Evolutionary conservation across 805 yeast genomes (phyloP).

Genomic region (Tetrapisispora fleetii): DNA sequence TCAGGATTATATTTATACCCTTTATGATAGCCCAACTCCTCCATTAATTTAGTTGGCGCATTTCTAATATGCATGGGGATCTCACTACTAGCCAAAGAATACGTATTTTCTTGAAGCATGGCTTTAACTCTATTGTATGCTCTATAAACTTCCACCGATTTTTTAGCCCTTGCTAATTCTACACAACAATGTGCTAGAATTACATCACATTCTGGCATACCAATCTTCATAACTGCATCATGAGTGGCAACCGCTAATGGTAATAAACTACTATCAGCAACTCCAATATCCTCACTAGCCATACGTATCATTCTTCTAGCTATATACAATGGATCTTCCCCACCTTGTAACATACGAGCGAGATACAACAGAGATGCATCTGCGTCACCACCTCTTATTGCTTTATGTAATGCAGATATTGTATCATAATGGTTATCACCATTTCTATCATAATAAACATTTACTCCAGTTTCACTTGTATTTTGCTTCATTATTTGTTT

Average conservation of each 20-base stretch:
- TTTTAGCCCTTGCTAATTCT: constrained; percentile 76
- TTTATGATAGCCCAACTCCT: constrained; percentile 74
- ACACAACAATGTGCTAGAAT: constrained; percentile 87
- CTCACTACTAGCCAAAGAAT: constrained; percentile 38
- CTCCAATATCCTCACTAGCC: constrained; percentile 91
- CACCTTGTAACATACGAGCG: constrained; percentile 82
- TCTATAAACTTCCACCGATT: constrained; percentile 77
- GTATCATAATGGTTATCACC: constrained; percentile 95
- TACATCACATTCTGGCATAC: constrained; percentile 89
- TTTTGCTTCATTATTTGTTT: constrained; percentile 36
- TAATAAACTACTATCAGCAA: constrained; percentile 69
- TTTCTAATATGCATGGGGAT: constrained; percentile 76
- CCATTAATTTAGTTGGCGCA: constrained; percentile 90
- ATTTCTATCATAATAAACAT: constrained; percentile 55
- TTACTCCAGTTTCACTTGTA: constrained; percentile 29
- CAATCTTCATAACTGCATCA: constrained; percentile 80
- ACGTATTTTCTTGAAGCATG: constrained; percentile 44
- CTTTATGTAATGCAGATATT: constrained; percentile 90
- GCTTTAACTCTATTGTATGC: constrained; percentile 64
- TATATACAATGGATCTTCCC: constrained; percentile 86
- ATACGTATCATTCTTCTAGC: constrained; percentile 88
- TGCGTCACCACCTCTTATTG: constrained; percentile 80
- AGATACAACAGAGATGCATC: constrained; percentile 86
- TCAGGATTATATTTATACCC: constrained; percentile 86
- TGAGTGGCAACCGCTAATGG: constrained; percentile 83